Conservation (phyloP, 768 basidiomycete genomes). For the Phylloporus arenicola region DNA sequence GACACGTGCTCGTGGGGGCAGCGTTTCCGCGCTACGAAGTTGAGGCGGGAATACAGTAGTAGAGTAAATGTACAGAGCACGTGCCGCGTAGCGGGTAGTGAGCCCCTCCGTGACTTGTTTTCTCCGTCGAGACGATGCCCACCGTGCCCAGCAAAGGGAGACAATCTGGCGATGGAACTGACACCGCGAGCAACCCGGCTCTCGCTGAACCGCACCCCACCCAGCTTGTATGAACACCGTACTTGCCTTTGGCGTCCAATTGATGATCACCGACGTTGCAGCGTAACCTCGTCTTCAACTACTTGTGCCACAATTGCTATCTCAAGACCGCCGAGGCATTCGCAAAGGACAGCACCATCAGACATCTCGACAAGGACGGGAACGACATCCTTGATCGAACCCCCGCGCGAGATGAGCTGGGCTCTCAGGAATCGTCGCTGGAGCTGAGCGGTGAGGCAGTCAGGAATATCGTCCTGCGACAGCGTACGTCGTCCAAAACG, state of each 20-base stretch:
- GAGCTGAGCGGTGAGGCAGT: slow-evolving; percentile 38
- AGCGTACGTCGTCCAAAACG: slow-evolving; percentile 38
- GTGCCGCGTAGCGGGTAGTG: slow-evolving; percentile 5
- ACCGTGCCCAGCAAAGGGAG: slow-evolving; percentile 16
- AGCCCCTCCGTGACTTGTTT: not conserved
- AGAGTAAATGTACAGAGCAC: slow-evolving; percentile 12
- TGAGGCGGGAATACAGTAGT: slow-evolving; percentile 13
- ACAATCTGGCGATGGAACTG: slow-evolving; percentile 4
- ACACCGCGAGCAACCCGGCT: slow-evolving; percentile 15
- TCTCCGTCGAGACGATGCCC: slow-evolving; percentile 15
- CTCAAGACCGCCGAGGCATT: slow-evolving; percentile 68
- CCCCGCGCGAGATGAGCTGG: slow-evolving; percentile 17
- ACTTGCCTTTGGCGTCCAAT: not conserved
- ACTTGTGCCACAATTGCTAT: slow-evolving; percentile 70
- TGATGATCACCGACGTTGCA: slow-evolving; percentile 25
- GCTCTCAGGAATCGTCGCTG: slow-evolving; percentile 14
- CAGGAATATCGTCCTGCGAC: slow-evolving; percentile 45
- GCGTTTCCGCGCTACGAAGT: slow-evolving; percentile 24
- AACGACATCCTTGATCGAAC: slow-evolving; percentile 44
- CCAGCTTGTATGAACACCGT: slow-evolving; percentile 36
- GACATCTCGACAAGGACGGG: slow-evolving; percentile 63
- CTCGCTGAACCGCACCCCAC: slow-evolving; percentile 36
- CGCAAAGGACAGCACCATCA: slow-evolving; percentile 53
- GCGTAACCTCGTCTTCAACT: slow-evolving; percentile 70
- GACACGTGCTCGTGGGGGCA: slow-evolving; percentile 23